Conservation (phyloP, 345 rosid genomes). For the Eucalyptus dawsonii region DNA sequence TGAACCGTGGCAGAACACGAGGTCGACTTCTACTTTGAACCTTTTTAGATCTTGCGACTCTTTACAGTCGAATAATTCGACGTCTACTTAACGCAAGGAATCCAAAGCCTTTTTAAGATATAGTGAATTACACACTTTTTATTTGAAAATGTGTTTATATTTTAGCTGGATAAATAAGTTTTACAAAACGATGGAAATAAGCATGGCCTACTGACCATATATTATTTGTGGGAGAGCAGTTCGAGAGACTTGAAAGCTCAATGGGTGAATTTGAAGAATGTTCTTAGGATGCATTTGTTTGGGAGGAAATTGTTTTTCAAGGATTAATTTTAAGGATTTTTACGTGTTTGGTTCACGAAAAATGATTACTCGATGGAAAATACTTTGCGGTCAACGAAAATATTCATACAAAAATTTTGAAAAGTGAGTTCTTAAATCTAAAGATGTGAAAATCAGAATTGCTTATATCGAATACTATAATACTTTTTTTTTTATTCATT, state of each 20-base stretch:
- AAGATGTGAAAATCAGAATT: no score
- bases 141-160: background rate
- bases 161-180: background rate
- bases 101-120: background rate
- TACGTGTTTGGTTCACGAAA: accelerated
- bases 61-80: background rate
- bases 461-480: no score
- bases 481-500: no score
- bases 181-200: background rate
- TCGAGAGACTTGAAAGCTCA: background rate
- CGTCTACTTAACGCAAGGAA: background rate
- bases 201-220: no score
- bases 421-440: no score
- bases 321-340: no score
- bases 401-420: no score
- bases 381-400: accelerated
- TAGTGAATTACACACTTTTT: background rate
- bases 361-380: no score
- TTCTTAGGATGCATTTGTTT: background rate
- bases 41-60: background rate
- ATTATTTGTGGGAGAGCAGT: background rate
- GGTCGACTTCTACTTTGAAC: background rate
- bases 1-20: background rate
- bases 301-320: no score
- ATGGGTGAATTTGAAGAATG: background rate